A percentile compares a stretch with the other conserved stretches of the same genome.
These are phyloP conservation scores for Alloteropsis semialata DNA, from an alignment of 176 grass and related monocot genomes.

Conservation along the genomic window DNA sequence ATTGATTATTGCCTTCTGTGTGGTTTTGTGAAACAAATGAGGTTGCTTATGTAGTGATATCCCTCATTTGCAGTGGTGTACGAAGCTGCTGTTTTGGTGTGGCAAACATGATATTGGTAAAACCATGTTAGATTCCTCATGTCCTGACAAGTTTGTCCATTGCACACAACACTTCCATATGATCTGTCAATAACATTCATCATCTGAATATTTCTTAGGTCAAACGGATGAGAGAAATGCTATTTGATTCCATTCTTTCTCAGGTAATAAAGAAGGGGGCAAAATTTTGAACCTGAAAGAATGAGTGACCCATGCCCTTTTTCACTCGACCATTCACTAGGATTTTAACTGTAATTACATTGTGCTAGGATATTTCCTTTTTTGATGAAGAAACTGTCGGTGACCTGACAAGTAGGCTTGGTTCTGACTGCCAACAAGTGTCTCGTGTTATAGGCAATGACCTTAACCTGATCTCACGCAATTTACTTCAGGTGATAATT, in stretches of 20 bases:
- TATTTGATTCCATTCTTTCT: constrained; percentile 90
- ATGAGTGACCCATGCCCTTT: background rate
- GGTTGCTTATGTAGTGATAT: constrained; percentile 43
- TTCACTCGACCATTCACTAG: background rate
- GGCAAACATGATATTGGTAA: constrained; percentile 99
- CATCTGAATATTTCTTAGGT: constrained; percentile 52
- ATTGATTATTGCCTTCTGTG: background rate
- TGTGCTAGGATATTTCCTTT: constrained; percentile 81
- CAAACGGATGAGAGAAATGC: constrained; percentile 88
- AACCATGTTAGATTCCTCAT: constrained; percentile 44
- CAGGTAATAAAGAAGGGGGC: constrained; percentile 53
- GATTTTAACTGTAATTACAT: constrained; percentile 7
- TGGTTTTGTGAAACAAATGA: constrained; percentile 4
- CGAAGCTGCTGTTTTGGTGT: constrained; percentile 95
- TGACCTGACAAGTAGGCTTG: constrained; percentile 97
- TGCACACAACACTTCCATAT: constrained; percentile 18
- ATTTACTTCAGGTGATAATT: constrained; percentile 82
- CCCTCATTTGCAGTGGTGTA: constrained; percentile 75
- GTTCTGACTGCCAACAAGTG: constrained; percentile 98
- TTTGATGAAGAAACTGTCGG: constrained; percentile 98
- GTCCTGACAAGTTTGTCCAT: constrained; percentile 13
- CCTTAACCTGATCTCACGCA: constrained; percentile 92
- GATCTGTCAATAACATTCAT: constrained; percentile 17
- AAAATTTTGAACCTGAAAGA: background rate
- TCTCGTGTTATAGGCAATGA: constrained; percentile 97